Evolutionary conservation across 2,329 filamentous ascomycete genomes (phyloP), one percentile per base, ranked within the genome.

Genomic region (Colletotrichum trifolii): DNA sequence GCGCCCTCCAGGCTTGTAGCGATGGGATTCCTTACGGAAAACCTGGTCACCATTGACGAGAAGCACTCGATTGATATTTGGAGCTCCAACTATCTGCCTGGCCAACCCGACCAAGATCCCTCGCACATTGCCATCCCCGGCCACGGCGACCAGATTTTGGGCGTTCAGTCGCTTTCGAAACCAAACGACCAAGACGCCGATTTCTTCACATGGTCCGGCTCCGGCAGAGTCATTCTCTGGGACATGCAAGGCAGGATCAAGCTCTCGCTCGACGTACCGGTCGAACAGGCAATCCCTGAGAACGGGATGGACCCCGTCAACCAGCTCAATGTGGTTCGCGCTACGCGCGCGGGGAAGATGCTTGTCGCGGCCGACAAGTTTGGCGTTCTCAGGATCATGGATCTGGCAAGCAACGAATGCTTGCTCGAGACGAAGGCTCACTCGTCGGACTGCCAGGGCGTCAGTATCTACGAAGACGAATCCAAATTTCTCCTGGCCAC

Each of bases 141-240:
- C 11, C 86, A 89, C 63, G 86, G 87, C 12, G 87, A 89, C 54
- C 78, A 88, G 1, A 86, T 91, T n/a, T 76, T 94, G 46, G 96
- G 96, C 12, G 89, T 97, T 1, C 86, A 89, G 56, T 77, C 88
- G 1, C 78, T 97, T 5, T 76, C 83, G 3, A 80, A 81, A 25
- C 83, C 87, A 0, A 91, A 92, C 64, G 75, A 81, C 5, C 78
- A 87, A 33, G 82, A 86, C 25, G 89, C 93, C 1, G 86, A 89
- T 8, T 97, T 98, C 73, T 89, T 94, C 69, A 97, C 94, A 0
- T 99, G 94, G 92, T 94, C 95, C 2, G 87, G 86, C 25, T 89
- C 89, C 55, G 96, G 96, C 6, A 88, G 86, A 13, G 85, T 98
- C 54, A 87, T 92, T 33, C 91, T 97, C 70, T 99, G 96, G 96